Base-by-base conservation (phyloP, 495 filamentous ascomycete species). In the Aspergillus diversus region DNA sequence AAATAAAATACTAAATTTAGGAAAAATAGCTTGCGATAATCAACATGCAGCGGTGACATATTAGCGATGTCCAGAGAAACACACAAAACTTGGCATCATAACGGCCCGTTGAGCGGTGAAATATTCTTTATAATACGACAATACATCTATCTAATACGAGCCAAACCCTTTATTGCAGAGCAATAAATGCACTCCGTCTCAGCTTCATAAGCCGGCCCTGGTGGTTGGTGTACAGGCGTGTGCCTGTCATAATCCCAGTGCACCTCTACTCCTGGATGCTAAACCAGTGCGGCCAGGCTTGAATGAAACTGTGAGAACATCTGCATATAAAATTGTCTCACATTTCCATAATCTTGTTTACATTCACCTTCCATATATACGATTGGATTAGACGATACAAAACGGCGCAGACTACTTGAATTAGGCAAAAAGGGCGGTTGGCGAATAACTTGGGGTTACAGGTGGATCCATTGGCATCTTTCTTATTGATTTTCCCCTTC, bases 41-140 rank as follows among this genome's bases (percentile, higher is more conserved):
- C 33, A 81, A 79, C 59, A 64, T 80, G 11, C 79, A 81, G 57
- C 72, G 77, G 54, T 80, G 75, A 80, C 57, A 48, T 31, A 46
- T 5, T 55, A 7, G 7, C 31, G 49, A 17, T 34, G 16, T 33
- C 49, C 17, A 46, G 46, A 39, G 53, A 53, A 31, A 34, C 12
- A 52, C 34, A n/a, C 21, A 48, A 37, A 32, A 33, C 17, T 59
- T 31, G 16, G 27, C 47, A 50, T 21, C 9, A 50, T 7, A 17
- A 50, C 13, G 51, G 12, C 9, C 27, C 51, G 0, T 54, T 31
- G 7, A 17, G 9, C 16, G 33, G 35, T 9, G 53, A 16, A 37
- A 55, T 21, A n/a, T 54, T 46, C 50, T 32, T 27, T 46, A 50
- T 48, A 31, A 47, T 62, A 37, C 60, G 56, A 59, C 42, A 58